Percentiles rank a stretch among this genome's conserved stretches.
These are phyloP conservation scores for Colletotrichum scovillei DNA, from an alignment of 2,329 filamentous ascomycete genomes.

Conservation along the genomic window DNA sequence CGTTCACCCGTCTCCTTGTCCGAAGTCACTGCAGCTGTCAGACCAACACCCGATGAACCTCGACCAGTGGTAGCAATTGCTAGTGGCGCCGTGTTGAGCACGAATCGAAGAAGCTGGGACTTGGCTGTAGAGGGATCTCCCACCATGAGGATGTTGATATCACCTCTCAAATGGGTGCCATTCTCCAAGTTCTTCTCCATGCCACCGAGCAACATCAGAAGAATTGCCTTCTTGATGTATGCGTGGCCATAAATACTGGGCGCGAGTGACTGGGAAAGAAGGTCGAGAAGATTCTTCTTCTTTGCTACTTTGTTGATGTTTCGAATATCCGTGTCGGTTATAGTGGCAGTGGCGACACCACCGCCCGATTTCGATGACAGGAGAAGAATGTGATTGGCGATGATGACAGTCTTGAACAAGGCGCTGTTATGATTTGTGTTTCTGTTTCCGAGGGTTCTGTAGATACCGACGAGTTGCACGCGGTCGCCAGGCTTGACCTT, in stretches of 20 bases:
- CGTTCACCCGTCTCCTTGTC: constrained; percentile 98
- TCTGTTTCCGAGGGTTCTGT: constrained; percentile 91
- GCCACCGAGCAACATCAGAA: constrained; percentile 93
- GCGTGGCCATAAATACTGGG: constrained; percentile 98
- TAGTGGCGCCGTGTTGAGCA: constrained; percentile 94
- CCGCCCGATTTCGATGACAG: constrained; percentile 96
- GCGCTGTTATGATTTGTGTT: constrained; percentile 92
- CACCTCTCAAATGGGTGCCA: constrained; percentile 95
- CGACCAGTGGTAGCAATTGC: constrained; percentile 97
- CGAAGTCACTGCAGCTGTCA: constrained; percentile 94
- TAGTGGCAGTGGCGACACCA: constrained; percentile 88
- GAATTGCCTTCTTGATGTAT: constrained; percentile 96
- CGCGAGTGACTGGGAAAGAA: constrained; percentile 92
- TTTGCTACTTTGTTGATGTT: constrained; percentile 99
- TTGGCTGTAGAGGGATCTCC: constrained; percentile 98
- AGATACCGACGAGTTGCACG: constrained; percentile 97
- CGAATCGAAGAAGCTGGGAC: constrained; percentile 96
- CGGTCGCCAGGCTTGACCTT: constrained; percentile 94
- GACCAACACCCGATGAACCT: constrained; percentile 95
- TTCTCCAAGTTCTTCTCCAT: constrained; percentile 99
- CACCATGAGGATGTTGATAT: constrained; percentile 99
- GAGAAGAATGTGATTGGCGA: constrained; percentile 95
- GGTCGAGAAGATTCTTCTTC: constrained; percentile 91
- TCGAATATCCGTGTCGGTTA: constrained; percentile 96
- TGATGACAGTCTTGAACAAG: constrained; percentile 91